Base-by-base conservation (phyloP, 2,329 filamentous ascomycete genomes). In the Tolypocladium inflatum region DNA sequence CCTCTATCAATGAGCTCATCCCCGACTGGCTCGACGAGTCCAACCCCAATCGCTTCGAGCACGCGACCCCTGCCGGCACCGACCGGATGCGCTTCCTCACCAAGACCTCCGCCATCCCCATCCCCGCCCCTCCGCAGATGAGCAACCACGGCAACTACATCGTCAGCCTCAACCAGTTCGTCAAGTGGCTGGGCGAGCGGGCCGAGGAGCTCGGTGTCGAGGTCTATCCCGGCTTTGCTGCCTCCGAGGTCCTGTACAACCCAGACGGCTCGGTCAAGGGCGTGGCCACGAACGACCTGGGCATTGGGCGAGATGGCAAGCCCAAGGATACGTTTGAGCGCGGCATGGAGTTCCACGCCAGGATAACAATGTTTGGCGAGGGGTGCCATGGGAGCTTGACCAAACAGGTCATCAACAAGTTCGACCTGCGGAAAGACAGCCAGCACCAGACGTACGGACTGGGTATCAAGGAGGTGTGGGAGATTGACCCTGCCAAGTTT, bases 91-190 rank as follows among this genome's bases (percentile, higher is more conserved):
- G 90, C 65, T 97, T 97, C 74, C 81, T 99, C 61, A 97, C 93
- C 53, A 89, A 92, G 76, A 88, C 80, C 57, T 79, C 79, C 61
- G 79, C 91, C 0, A 84, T 96, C 58, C 90, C 91, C 7, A 78
- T 97, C 56, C 94, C 93, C 1, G 85, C 87, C 15, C 94, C 94
- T 51, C 94, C 94, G 38, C 94, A 97, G 77, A 99, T 99, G 94
- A 85, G 92, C 78, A 99, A 99, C 72, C 84, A 96, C 68, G 94
- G 94, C 64, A 99, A 99, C 76, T 97, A 95, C 73, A 99, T 99
- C 64, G 86, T 99, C 68, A 96, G 90, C 69, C 76, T 99, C 67
- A 97, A 95, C 73, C 90, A 97, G 73, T 88, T 99, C 68, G 89
- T 89, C 58, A 95, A 93, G 74, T 99, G 94, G 94, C 80, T 99